Evolutionary conservation across 495 filamentous ascomycete genomes (phyloP), one percentile per base, ranked within the genome.

Genomic region (Thermochaetoides thermophila): DNA sequence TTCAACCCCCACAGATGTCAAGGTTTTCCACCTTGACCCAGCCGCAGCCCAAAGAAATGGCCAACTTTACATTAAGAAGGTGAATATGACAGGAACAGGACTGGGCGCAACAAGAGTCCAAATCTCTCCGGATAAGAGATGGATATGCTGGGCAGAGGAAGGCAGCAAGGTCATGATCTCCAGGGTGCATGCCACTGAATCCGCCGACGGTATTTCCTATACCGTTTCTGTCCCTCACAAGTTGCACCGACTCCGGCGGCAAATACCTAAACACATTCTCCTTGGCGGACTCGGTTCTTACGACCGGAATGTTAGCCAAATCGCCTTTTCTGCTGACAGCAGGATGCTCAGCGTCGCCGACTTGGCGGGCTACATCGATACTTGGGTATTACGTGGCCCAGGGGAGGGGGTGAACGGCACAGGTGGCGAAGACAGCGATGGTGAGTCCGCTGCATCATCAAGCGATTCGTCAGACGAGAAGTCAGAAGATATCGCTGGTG

Each of bases 281-380:
- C 63, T 79, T 27, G 80, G 81, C 10, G 74, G 73, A 11, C 64
- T 85, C 26, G 82, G 80, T n/a, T 57, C 58, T 5, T 96, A 94
- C 56, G 71, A 87, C 33, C 67, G 78, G 43, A 74, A 71, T 16
- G 74, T 96, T 25, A 79, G 68, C 14, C 73, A 81, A 26, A 57
- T 74, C 12, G 66, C 74, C 0, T 96, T 95, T 53, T 91, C 85
- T 7, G 61, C 74, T 5, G 79, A 91, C 44, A 83, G 83, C 54
- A 71, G 68, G 34, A 69, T 93, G 32, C 52, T 96, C 11, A 81
- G 75, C 6, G 70, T 74, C 10, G 73, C 76, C 21, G 91, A 95
- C 53, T 49, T 96, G 15, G 74, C 76, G 30, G 91, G 91, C 17
- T 79, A 75, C 52, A 67, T 99, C 18, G 86, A 95, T 49, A 82